These are phyloP conservation scores for Salix dunnii DNA, from an alignment of 345 rosid species.

Conservation along the genomic window DNA sequence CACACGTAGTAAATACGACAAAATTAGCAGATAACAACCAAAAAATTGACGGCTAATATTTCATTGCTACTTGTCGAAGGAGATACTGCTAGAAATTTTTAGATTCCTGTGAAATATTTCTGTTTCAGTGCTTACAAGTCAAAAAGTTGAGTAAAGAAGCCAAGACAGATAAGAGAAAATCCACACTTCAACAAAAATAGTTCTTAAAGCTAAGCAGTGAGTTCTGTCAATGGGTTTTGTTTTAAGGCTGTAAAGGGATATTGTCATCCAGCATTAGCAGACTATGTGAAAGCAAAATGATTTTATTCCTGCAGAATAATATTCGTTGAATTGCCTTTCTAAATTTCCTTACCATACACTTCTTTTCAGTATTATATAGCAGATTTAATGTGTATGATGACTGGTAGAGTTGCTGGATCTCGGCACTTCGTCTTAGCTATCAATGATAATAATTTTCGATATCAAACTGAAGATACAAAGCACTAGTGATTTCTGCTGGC, in stretches of 20 bases:
- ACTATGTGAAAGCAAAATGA: not conserved
- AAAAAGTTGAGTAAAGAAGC: not conserved
- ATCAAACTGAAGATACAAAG: not conserved
- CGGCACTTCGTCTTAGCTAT: not conserved
- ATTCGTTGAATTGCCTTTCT: not conserved
- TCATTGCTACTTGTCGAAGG: no score
- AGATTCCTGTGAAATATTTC: not conserved
- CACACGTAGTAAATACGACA: no score
- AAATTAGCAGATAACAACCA: no score
- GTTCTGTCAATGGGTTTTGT: no score
- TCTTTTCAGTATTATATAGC: not conserved
- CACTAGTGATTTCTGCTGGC: not conserved
- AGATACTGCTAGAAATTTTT: not conserved
- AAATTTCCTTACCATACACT: not conserved
- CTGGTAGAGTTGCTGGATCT: not conserved
- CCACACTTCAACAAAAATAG: not conserved
- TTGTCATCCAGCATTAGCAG: not conserved
- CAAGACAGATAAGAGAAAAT: not conserved
- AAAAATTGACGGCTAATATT: no score
- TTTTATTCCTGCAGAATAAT: not conserved
- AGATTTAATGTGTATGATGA: not conserved
- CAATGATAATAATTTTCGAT: not conserved
- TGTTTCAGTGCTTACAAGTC: not conserved
- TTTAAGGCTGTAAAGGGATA: not conserved
- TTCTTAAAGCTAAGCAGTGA: not conserved